Base-by-base conservation (phyloP, 495 filamentous ascomycete genomes). In the Penicillium simplicissimum region DNA sequence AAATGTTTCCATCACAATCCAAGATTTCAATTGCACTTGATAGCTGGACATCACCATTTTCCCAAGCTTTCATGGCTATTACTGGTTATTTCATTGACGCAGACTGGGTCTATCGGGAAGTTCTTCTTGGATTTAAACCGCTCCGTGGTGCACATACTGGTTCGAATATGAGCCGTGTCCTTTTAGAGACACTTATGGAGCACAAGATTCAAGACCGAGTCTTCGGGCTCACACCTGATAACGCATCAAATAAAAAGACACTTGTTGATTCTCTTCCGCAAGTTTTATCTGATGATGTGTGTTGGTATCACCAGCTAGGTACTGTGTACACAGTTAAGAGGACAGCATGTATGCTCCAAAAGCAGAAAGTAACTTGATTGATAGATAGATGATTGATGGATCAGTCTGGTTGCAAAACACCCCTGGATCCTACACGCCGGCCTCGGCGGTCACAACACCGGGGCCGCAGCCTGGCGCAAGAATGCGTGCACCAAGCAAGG, bases 61-160 rank as follows among this genome's bases (percentile, higher is more conserved):
- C 25, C 13, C 19, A 57, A 17, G 59, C 53, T 4, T 62, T 62
- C 51, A 62, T 52, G 25, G 53, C 43, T 7, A 61, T 61, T 17
- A 61, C 31, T 14, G 33, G 42, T 52, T 57, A 57, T 47, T 57
- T 57, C 35, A 57, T 57, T 35, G n/a, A 57, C 36, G 17, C n/a
- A 36, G 33, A 57, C 36, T 61, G 4, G 60, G 47, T 57, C n/a
- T 65, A 62, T 23, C 38, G 56, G 28, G 47, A 66, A 36, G 52
- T 66, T 14, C 25, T 59, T 43, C 59, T 66, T 56, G 25, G 55
- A 10, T 62, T 66, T 61, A 57, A 60, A 35, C 56, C 52, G 36
- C 35, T 66, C 59, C 40, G 58, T 45, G 28, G 43, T 4, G 25
- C 33, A 13, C 21, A 62, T 36, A 56, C 43, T 57, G 14, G 48